Base-by-base conservation (phyloP, 371 early-diverging fungal species). In the Basidiobolus meristosporus region DNA sequence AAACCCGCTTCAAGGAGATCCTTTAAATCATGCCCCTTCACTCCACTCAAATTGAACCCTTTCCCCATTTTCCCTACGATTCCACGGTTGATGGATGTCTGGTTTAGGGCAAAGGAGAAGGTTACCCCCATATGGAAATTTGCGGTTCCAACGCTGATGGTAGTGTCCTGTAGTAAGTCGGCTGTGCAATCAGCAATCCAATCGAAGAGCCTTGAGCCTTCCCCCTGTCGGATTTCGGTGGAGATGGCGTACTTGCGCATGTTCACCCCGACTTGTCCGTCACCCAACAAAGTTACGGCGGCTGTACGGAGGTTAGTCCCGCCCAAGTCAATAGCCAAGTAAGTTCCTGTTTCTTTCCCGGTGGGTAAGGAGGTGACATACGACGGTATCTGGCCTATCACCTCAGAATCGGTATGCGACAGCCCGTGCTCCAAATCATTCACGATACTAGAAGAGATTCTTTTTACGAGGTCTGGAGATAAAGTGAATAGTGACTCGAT, bases 291-390 rank as follows among this genome's bases (percentile, higher is more conserved):
- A 32, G 63, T 65, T 21, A 85, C 80, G 37, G 75, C 73, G 45
- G 81, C 77, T 4, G 88, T 82, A 33, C 92, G 80, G 44, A 91
- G 67, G 55, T 91, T 86, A 45, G 89, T 84, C 30, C 92, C 95
- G 38, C 91, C 92, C 40, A 91, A 63, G 59, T 93, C 95, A 31
- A 93, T 62, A 17, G 90, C 84, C 16, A 93, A 60, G 60, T 68
- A 88, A 23, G 72, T 70, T 26, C 90, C 91, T 9, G 58, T 72
- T 48, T 90, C 92, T 33, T 65, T 50, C 22, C 90, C 91, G 14
- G 68, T 75, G 12, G 92, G 92, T 34, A 80, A 59, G 32, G 60
- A 46, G 33, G 68, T 68, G 36, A 91, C 86, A 58, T 68, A 90
- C 1, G 90, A 83, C 15, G 91, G 91, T 46, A 91, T 70, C 64